A percentile compares a stretch with the other conserved stretches of the same genome.
Evolutionary conservation across 768 basidiomycete species (phyloP).

Genomic region (Ramaria sp.): DNA sequence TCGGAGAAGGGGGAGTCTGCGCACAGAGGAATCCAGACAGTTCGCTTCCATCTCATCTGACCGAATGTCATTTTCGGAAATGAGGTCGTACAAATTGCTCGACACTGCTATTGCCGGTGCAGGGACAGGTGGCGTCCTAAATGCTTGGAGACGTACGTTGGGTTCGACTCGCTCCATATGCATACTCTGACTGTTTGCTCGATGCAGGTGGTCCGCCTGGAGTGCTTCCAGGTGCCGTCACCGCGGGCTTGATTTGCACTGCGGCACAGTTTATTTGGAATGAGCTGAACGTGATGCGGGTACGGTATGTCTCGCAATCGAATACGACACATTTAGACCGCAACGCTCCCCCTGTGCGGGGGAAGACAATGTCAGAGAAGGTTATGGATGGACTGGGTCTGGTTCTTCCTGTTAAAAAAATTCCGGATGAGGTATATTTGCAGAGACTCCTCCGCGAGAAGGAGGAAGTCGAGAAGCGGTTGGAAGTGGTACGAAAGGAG

Average conservation of each 20-base stretch:
- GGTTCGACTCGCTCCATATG: not conserved
- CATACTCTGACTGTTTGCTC: conserved; percentile 5
- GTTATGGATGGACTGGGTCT: conserved; percentile 18
- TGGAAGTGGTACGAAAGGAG: conserved; percentile 44
- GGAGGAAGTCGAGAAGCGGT: conserved; percentile 41
- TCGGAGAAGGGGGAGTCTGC: conserved; percentile 25
- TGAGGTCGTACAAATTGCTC: conserved; percentile 49
- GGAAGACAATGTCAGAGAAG: conserved; percentile 14
- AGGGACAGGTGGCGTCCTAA: conserved; percentile 48
- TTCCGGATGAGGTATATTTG: conserved; percentile 70
- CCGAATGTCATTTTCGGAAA: conserved; percentile 34
- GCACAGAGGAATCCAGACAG: conserved; percentile 16
- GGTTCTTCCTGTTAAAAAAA: conserved; percentile 25
- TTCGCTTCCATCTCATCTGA: conserved; percentile 7
- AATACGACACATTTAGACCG: conserved; percentile 9
- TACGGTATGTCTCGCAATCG: conserved; percentile 41
- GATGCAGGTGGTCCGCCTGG: conserved; percentile 49
- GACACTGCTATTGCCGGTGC: conserved; percentile 71
- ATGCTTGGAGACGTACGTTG: conserved; percentile 50
- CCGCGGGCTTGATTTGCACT: conserved; percentile 47
- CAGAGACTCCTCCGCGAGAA: conserved; percentile 45
- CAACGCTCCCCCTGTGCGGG: not conserved
- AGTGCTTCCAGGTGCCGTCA: conserved; percentile 47
- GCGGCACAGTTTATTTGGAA: conserved; percentile 62
- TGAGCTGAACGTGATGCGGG: conserved; percentile 48